A percentile compares a stretch with the other conserved stretches of the same genome.
Evolutionary conservation across 176 grass and related monocot species (phyloP).

Genomic region (Zizania latifolia): DNA sequence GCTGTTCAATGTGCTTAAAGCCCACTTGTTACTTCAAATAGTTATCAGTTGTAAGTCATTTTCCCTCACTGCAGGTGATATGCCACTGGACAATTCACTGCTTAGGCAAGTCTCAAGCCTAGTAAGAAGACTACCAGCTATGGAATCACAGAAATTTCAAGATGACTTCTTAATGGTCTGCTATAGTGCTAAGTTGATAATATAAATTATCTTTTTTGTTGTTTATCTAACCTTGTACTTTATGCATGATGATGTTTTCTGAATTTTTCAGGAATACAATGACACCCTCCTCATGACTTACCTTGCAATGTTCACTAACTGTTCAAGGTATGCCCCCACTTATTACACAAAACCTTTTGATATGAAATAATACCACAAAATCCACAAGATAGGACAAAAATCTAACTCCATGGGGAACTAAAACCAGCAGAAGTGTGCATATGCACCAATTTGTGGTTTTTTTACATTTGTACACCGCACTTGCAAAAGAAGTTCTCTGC

Average conservation of each 20-base stretch:
- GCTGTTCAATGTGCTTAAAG: background rate
- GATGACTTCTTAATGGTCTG: conserved; percentile 90
- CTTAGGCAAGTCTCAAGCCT: conserved; percentile 97
- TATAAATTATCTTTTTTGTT: background rate
- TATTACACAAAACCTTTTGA: background rate
- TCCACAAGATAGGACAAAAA: background rate
- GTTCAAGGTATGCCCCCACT: conserved; percentile 51
- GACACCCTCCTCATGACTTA: conserved; percentile 97
- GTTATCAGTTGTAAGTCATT: background rate
- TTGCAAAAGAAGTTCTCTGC: background rate
- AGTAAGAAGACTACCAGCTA: conserved; percentile 85
- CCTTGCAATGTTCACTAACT: conserved; percentile 95
- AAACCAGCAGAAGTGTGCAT: background rate
- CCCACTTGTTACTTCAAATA: background rate
- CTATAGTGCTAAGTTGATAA: conserved; percentile 8
- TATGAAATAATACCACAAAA: background rate
- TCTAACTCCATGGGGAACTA: background rate
- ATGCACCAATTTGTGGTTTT: background rate
- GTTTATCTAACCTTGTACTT: background rate
- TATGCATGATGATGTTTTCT: background rate
- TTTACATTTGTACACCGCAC: background rate
- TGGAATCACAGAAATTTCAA: conserved; percentile 95
- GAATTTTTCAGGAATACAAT: conserved; percentile 85
- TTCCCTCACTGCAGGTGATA: conserved; percentile 53
- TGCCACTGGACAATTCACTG: conserved; percentile 77